Conservation (phyloP, 176 grass and related monocot genomes). For the Oryza australiensis region DNA sequence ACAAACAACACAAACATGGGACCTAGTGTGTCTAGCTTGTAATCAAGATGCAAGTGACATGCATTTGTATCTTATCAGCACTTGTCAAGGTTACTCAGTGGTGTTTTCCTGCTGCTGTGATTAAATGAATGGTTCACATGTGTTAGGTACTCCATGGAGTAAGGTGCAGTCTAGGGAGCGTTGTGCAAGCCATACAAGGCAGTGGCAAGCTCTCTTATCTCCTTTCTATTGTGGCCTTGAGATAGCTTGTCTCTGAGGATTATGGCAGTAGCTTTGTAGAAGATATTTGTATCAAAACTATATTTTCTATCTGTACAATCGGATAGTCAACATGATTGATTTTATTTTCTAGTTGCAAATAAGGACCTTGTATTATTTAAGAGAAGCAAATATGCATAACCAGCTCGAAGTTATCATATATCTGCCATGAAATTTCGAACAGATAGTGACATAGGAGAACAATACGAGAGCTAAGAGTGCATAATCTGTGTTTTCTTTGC, state of each 20-base stretch:
- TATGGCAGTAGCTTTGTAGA: not conserved
- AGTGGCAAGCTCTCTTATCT: slow-evolving; percentile 10
- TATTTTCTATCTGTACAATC: not conserved
- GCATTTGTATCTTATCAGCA: slow-evolving; percentile 36
- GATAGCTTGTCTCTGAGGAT: slow-evolving; percentile 6
- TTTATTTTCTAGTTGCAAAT: slow-evolving; percentile 1
- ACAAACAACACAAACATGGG: slow-evolving; percentile 36
- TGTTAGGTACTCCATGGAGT: slow-evolving; percentile 26
- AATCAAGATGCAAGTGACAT: slow-evolving; percentile 37
- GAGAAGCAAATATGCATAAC: slow-evolving; percentile 21
- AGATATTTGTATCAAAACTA: not conserved
- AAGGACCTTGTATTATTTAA: not conserved
- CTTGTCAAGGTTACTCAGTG: slow-evolving; percentile 34
- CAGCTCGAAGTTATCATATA: slow-evolving; percentile 20
- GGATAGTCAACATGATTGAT: not conserved
- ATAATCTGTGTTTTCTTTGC: slow-evolving; percentile 37
- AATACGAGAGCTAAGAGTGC: slow-evolving; percentile 4
- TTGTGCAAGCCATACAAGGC: slow-evolving; percentile 28
- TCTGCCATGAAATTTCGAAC: slow-evolving; percentile 12
- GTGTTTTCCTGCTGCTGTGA: slow-evolving; percentile 30
- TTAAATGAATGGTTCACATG: slow-evolving; percentile 36
- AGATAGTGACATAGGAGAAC: slow-evolving; percentile 22
- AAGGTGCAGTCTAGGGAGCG: not conserved
- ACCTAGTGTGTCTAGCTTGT: slow-evolving; percentile 44
- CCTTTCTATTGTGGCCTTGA: slow-evolving; percentile 34